Evolutionary conservation across 2,329 filamentous ascomycete species (phyloP).

Genomic region (Magnaporthales sp.): DNA sequence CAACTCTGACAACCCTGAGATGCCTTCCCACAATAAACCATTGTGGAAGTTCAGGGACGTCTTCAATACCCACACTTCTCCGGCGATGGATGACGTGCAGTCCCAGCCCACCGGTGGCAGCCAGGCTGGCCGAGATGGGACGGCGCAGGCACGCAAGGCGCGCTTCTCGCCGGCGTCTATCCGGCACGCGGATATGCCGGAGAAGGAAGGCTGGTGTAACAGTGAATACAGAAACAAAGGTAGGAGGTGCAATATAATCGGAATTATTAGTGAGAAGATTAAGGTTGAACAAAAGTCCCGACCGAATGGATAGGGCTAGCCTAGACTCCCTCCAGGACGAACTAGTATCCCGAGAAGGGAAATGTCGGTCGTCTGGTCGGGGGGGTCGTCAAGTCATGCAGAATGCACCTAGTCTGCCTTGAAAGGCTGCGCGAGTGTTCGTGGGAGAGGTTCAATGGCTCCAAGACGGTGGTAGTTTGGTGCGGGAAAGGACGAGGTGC

Average conservation of each 20-base stretch:
- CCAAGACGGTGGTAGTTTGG: not conserved
- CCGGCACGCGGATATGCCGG: not conserved
- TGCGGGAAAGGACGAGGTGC: slow-evolving; percentile 1
- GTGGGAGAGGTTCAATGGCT: not conserved
- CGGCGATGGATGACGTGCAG: not conserved
- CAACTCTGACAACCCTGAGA: slow-evolving; percentile 46
- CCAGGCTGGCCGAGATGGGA: not conserved
- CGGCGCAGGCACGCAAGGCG: not conserved
- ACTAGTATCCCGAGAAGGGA: slow-evolving; percentile 8
- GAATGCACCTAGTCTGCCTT: not conserved
- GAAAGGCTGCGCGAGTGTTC: not conserved
- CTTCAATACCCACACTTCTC: not conserved
- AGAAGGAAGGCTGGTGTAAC: not conserved
- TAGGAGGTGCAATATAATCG: not conserved
- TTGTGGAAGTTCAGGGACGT: slow-evolving; percentile 15
- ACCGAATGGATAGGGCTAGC: not conserved
- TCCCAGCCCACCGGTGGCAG: not conserved
- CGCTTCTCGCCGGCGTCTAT: not conserved
- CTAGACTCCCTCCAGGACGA: slow-evolving; percentile 4
- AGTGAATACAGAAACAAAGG: not conserved
- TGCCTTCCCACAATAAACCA: slow-evolving; percentile 50
- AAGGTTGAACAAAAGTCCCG: not conserved
- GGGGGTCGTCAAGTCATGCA: not conserved
- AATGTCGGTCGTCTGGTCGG: not conserved
- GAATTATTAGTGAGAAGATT: not conserved